Percentiles rank a stretch among this genome's conserved stretches.
These are phyloP conservation scores for Phytophthora melonis DNA, from an alignment of 352 stramenopile species.

Conservation along the genomic window DNA sequence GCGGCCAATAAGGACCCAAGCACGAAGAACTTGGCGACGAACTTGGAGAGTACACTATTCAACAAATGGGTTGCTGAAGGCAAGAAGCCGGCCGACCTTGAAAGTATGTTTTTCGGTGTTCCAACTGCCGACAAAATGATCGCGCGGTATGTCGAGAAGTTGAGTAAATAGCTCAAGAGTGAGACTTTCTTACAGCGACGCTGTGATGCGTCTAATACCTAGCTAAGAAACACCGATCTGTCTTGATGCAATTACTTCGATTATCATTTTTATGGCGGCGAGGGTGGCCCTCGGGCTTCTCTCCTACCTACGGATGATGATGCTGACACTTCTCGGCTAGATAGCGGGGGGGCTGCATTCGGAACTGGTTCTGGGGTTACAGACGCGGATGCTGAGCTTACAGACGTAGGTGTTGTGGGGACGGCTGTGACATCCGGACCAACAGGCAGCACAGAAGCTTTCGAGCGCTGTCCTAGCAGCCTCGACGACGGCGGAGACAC, in stretches of 20 bases:
- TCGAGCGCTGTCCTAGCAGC: slow-evolving; percentile 39
- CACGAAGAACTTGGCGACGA: background rate
- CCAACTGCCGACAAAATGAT: no score
- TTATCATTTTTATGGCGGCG: slow-evolving; percentile 17
- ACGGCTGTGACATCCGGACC: slow-evolving; percentile 13
- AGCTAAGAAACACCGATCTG: slow-evolving; percentile 6
- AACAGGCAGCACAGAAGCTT: slow-evolving; percentile 74
- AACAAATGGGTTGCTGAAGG: background rate
- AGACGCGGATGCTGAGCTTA: slow-evolving; percentile 6
- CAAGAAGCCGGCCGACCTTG: no score
- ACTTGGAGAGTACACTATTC: background rate
- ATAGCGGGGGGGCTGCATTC: background rate
- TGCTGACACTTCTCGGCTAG: slow-evolving; percentile 5
- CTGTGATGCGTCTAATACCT: no score
- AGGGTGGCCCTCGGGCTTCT: slow-evolving; percentile 8
- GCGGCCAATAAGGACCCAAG: background rate
- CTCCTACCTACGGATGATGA: slow-evolving; percentile 22
- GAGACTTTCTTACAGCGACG: no score
- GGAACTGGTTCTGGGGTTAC: background rate
- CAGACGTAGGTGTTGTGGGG: slow-evolving; percentile 6
- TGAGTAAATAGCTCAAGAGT: no score
- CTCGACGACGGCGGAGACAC: slow-evolving; percentile 10
- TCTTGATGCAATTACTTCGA: slow-evolving; percentile 4
- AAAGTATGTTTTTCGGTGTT: no score
- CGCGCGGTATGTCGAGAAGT: no score